Base-by-base conservation (phyloP, 2,329 filamentous ascomycete genomes). In the Aureobasidium uvarum region DNA sequence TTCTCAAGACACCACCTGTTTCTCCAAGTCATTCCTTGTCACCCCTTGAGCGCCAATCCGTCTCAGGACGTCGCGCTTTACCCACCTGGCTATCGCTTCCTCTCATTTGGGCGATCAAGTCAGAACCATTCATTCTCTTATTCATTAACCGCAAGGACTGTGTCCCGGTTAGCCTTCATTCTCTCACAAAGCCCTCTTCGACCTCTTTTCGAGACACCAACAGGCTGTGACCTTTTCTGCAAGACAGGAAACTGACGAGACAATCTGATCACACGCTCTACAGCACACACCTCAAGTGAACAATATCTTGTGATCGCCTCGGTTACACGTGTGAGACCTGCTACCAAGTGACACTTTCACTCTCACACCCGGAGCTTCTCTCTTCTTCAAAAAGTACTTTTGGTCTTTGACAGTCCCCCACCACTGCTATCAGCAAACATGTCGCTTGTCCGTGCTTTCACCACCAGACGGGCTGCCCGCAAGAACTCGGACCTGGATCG, bases 381-480 rank as follows among this genome's bases (percentile, higher is more conserved):
- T 58, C 56, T 60, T 48, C 33, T 51, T 23, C 23, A 50, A 62
- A 60, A 51, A 62, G 31, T 28, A 51, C 8, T 41, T 41, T 33
- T 50, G 58, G 28, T 50, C 45, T 51, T 62, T 51, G 41, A 48
- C 43, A 48, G 31, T 59, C 25, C 20, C 25, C 23, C 56, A 62
- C 33, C 58, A 51, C 45, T 51, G 33, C 33, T 51, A 38, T 51
- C 45, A 51, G 41, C 52, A 74, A 77, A 69, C 69, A 81, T 82
- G 83, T 86, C 85, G 72, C 79, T 93, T 71, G 84, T 87, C 62
- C 85, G 90, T 74, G 89, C 89, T 66, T 89, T 93, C 75, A 91
- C 88, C 71, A 90, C 87, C 70, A 85, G 86, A 77, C 86, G 87
- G 38, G 60, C 60, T 63, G 48, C 46, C 48, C 60, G 60, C 48